phyloP scores from a whole-genome alignment of 2,329 filamentous ascomycete genomes.

The Stachybotrys echinatus region DNA sequence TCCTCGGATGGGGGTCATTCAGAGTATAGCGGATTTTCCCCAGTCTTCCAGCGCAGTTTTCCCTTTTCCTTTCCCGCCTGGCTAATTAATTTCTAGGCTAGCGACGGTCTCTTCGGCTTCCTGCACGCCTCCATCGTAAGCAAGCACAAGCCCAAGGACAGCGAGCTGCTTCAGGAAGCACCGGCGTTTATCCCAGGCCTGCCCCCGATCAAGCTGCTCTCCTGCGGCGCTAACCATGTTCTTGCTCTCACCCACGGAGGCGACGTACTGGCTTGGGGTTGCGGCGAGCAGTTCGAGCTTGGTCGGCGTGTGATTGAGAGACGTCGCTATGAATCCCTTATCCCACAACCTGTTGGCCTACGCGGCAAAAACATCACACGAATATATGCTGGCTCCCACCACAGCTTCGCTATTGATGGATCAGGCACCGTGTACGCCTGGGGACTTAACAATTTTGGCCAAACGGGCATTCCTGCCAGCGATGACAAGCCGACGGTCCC shows the following conservation, averaged over 20 bases:
- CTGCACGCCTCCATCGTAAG: slow-evolving; percentile 15
- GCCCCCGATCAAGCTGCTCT: slow-evolving; percentile 44
- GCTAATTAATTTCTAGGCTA: slow-evolving; percentile 23
- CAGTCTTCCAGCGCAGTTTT: too few relatives aligned
- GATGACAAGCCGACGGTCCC: not conserved
- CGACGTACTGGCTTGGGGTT: not conserved
- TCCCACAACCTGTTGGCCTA: not conserved
- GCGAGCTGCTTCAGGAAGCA: slow-evolving; percentile 6
- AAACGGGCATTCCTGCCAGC: not conserved
- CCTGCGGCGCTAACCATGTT: slow-evolving; percentile 52
- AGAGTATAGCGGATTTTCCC: too few relatives aligned
- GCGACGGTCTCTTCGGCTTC: slow-evolving; percentile 48
- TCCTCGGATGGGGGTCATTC: too few relatives aligned
- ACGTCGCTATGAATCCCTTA: not conserved
- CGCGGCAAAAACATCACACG: not conserved
- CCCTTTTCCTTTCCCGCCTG: too few relatives aligned
- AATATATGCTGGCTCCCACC: not conserved
- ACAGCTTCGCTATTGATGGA: not conserved
- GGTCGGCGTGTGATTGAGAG: not conserved
- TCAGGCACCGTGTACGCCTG: not conserved
- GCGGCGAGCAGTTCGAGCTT: not conserved
- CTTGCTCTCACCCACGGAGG: slow-evolving; percentile 46
- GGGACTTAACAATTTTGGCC: not conserved
- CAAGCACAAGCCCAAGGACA: not conserved
- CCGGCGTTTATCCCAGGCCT: slow-evolving; percentile 44